These are phyloP conservation scores for Sporobolomyces roseus DNA, from an alignment of 768 basidiomycete genomes.

Conservation along the genomic window DNA sequence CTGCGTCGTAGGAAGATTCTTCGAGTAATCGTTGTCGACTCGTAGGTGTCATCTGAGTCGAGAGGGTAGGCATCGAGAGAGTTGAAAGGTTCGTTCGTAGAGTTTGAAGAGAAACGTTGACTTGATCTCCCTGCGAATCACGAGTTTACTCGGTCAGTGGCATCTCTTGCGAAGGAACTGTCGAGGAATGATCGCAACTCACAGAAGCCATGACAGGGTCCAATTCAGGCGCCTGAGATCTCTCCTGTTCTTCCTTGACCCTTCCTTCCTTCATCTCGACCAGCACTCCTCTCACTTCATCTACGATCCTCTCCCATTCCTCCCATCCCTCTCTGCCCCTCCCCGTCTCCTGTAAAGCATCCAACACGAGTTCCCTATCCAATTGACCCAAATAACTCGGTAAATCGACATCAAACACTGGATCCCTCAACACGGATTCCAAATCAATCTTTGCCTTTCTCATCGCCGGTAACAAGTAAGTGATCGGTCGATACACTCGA, in stretches of 20 bases:
- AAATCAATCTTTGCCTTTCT: conserved; percentile 25
- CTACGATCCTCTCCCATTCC: conserved; percentile 17
- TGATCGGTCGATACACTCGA: conserved; percentile 23
- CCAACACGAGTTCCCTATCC: conserved; percentile 37
- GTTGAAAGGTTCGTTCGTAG: conserved; percentile 64
- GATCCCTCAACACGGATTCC: conserved; percentile 24
- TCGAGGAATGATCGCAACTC: neutral
- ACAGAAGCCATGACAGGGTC: conserved; percentile 29
- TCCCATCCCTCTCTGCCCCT: conserved; percentile 5
- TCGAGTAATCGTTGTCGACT: conserved; percentile 76
- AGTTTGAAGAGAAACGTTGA: conserved; percentile 55
- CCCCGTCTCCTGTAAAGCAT: conserved; percentile 35
- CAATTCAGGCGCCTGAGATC: conserved; percentile 28
- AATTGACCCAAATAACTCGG: conserved; percentile 36
- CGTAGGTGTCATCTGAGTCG: conserved; percentile 63
- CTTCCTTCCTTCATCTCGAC: conserved; percentile 20
- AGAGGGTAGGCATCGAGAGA: conserved; percentile 62
- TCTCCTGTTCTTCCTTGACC: conserved; percentile 9
- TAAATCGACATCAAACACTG: conserved; percentile 35
- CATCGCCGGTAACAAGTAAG: conserved; percentile 29
- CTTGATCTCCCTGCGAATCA: conserved; percentile 19
- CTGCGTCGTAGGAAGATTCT: conserved; percentile 78
- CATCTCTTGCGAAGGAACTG: neutral
- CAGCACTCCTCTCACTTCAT: conserved; percentile 7
- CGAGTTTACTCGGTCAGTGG: too few relatives aligned